Conservation (phyloP, 2,329 filamentous ascomycete species). For the Penicillium sp. region DNA sequence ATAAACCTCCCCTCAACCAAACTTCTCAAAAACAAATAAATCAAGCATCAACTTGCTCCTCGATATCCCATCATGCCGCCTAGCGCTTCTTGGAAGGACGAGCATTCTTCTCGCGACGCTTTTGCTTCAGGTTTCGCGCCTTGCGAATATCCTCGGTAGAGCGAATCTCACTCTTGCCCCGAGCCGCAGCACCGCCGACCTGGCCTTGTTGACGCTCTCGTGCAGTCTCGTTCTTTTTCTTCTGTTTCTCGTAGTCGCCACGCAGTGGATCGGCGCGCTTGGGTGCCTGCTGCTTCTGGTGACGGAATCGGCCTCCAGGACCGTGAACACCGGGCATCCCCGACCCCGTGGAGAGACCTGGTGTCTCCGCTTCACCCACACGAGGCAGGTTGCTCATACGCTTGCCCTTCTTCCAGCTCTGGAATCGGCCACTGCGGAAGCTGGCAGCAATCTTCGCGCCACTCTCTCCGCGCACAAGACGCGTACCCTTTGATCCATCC, state of each 20-base stretch:
- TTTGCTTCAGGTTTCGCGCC: conserved; percentile 69
- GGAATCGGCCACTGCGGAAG: conserved; percentile 90
- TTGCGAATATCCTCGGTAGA: conserved; percentile 79
- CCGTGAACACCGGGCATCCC: conserved; percentile 22
- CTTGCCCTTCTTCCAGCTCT: conserved; percentile 83
- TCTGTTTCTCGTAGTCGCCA: conserved; percentile 83
- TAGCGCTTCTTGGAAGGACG: conserved; percentile 61
- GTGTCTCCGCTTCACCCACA: conserved; percentile 71
- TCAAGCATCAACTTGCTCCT: neutral
- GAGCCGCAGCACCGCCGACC: conserved; percentile 41
- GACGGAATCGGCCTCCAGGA: conserved; percentile 62
- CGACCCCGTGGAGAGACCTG: conserved; percentile 24
- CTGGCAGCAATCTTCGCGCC: conserved; percentile 93
- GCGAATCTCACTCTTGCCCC: conserved; percentile 74
- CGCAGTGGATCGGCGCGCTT: conserved; percentile 90
- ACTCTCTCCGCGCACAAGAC: conserved; percentile 78
- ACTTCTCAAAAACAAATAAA: neutral
- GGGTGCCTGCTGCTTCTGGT: conserved; percentile 80
- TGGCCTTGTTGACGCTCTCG: conserved; percentile 56
- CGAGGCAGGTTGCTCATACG: conserved; percentile 71
- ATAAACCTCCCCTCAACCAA: neutral
- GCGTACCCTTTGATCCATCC: conserved; percentile 73
- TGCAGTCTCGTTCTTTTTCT: conserved; percentile 82
- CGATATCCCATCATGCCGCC: neutral
- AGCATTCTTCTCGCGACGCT: conserved; percentile 79